Conservation (phyloP, 2,329 filamentous ascomycete species). For the Venturia oleaginea region DNA sequence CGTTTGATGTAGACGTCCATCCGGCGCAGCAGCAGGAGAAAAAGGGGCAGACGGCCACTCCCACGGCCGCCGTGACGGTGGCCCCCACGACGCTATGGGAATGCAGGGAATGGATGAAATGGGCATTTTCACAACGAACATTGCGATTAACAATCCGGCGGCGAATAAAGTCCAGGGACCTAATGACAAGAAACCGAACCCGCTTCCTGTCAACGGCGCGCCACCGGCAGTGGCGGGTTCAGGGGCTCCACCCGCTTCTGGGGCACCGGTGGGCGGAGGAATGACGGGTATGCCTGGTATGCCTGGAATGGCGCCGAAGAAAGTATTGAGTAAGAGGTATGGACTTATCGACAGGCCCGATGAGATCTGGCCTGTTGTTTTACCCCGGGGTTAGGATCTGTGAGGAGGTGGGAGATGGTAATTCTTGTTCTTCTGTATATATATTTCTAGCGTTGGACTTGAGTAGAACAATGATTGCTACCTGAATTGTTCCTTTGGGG, state of each 20-base stretch:
- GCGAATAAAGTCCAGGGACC: not conserved
- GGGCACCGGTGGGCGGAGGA: not conserved
- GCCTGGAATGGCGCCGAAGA: not conserved
- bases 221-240: not conserved
- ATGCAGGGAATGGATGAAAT: slow-evolving; percentile 10
- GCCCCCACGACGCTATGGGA: not conserved
- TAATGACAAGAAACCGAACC: not conserved
- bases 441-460: not conserved
- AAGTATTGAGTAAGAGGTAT: slow-evolving; percentile 1
- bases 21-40: not conserved
- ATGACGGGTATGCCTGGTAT: not conserved
- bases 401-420: not conserved
- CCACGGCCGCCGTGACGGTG: not conserved
- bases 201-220: not conserved
- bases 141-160: not conserved
- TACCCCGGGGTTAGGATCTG: too few species aligned
- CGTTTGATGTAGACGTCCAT: not conserved
- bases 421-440: not conserved
- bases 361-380: not conserved
- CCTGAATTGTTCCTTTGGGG: too few species aligned
- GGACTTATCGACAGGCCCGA: not conserved
- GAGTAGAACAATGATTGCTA: too few species aligned
- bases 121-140: slow-evolving; percentile 10
- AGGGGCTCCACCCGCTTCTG: not conserved
- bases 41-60: not conserved